Base-by-base conservation (phyloP, 257 asterid species). In the Ajuga chamaepitys region DNA sequence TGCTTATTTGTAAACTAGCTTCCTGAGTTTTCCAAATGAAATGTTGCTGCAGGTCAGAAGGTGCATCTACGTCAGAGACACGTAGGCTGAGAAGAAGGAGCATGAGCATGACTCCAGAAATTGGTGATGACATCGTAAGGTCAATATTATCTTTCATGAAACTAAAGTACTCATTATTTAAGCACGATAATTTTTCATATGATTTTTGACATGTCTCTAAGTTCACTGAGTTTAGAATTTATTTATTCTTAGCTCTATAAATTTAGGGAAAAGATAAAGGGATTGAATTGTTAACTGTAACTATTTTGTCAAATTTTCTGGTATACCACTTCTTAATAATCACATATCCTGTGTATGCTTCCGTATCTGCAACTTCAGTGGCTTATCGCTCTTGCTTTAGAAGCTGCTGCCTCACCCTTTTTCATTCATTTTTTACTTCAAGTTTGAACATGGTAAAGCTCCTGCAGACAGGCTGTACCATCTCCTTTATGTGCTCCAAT, bases 121-220 rank as follows among this genome's bases (percentile, higher is more conserved):
- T 94, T 64, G 87, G 99, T 73, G 99, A 94, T 79, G 97, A 94
- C 76, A 94, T 90, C 64, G 99, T 85, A 73, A 94, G 97, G 99
- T 94, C 74, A 77, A 75, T 71, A 69, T 60, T 68, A 56, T 56
- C 80, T 72, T 64, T 57, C 72, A 18, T 58, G 53, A 38, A 45
- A 63, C 63, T 58, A 35, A 57, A 44, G 13, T 25, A 37, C 55
- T 34, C 26, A 68, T 57, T 59, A 12, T 79, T 45, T 17, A 13
- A 70, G 65, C 25, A 51, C 30, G 55, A 42, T 5, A 56, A 45
- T 21, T 17, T 28, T 42, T 45, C 52, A 25, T 35, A 47, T 62
- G n/a, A 37, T 14, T 44, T 50, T 74, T 56, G 54, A 37, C 64
- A 9, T 17, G 58, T 62, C 4, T 40, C 76, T 12, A 52, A 28